These are phyloP conservation scores for Oryza glaberrima DNA, from an alignment of 176 grass and related monocot species.

Conservation along the genomic window DNA sequence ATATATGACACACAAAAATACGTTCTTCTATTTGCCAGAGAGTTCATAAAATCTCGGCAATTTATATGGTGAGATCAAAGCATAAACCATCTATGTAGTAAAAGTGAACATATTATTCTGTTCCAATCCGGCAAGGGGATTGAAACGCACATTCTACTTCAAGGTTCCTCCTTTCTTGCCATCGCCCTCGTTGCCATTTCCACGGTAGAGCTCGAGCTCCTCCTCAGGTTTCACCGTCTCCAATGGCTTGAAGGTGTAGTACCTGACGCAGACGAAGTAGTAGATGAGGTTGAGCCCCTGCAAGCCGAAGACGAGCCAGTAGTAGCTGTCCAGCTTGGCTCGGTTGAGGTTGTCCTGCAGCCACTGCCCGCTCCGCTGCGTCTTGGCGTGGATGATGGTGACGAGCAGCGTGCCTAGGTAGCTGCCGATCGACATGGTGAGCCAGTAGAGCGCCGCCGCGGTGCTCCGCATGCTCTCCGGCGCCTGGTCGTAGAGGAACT, in stretches of 20 bases:
- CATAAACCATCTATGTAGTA: neutral
- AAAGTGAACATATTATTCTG: neutral
- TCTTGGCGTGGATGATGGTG: constrained; percentile 63
- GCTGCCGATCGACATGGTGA: constrained; percentile 62
- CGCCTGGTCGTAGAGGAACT: constrained; percentile 86
- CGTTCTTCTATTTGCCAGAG: neutral
- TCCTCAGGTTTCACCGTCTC: constrained; percentile 39
- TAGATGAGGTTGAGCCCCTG: constrained; percentile 74
- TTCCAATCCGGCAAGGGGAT: neutral
- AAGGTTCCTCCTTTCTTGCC: constrained; percentile 40
- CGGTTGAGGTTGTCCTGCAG: constrained; percentile 93
- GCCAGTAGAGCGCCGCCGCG: constrained; percentile 80
- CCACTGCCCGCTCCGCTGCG: constrained; percentile 65
- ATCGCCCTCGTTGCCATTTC: neutral
- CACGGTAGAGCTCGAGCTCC: constrained; percentile 44
- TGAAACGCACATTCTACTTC: constrained; percentile 30
- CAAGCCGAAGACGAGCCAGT: constrained; percentile 77
- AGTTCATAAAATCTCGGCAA: constrained; percentile 2
- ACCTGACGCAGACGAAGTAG: constrained; percentile 62
- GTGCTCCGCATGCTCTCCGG: constrained; percentile 94
- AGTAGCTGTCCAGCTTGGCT: constrained; percentile 79
- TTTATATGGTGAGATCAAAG: neutral
- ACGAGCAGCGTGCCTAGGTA: constrained; percentile 79
- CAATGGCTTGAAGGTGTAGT: constrained; percentile 78
- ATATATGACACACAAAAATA: neutral